phyloP scores from a whole-genome alignment of 306 rosid genomes.

The Sindora glabra region DNA sequence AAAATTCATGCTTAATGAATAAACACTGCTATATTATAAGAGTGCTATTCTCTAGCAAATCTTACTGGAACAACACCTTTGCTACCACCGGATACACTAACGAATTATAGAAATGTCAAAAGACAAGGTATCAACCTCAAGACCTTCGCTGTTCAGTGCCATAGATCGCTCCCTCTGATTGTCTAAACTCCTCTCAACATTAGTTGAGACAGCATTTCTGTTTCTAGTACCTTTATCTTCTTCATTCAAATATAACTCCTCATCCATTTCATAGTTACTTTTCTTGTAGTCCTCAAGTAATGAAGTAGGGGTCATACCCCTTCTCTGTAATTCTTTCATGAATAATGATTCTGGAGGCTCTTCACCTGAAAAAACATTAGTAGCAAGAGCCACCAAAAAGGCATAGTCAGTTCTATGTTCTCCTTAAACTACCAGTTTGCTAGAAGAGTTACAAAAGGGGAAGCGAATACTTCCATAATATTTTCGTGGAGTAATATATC shows the following conservation, averaged over 20 bases:
- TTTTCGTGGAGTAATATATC: no score
- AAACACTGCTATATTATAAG: no score
- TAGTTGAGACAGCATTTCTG: conserved; percentile 67
- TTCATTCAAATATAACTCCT: conserved; percentile 45
- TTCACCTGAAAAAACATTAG: conserved; percentile 81
- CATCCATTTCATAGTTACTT: conserved; percentile 44
- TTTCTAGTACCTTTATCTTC: conserved; percentile 38
- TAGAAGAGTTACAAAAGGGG: no score
- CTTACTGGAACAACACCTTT: no score
- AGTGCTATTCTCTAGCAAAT: no score
- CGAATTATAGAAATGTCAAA: conserved; percentile 8
- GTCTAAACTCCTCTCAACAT: conserved; percentile 61
- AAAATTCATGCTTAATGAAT: no score
- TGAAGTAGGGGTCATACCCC: conserved; percentile 94
- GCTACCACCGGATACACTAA: no score
- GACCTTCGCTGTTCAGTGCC: conserved; percentile 96
- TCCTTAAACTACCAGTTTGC: no score
- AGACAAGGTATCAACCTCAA: conserved; percentile 61
- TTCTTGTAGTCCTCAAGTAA: conserved; percentile 71
- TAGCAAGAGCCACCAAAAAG: conserved; percentile 10
- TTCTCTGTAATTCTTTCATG: conserved; percentile 84
- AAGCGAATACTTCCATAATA: no score
- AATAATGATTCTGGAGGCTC: conserved; percentile 91
- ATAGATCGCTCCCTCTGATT: conserved; percentile 91
- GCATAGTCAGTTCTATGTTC: no score